Conservation (phyloP, 2,329 filamentous ascomycete species). For the Didymella pinodella region DNA sequence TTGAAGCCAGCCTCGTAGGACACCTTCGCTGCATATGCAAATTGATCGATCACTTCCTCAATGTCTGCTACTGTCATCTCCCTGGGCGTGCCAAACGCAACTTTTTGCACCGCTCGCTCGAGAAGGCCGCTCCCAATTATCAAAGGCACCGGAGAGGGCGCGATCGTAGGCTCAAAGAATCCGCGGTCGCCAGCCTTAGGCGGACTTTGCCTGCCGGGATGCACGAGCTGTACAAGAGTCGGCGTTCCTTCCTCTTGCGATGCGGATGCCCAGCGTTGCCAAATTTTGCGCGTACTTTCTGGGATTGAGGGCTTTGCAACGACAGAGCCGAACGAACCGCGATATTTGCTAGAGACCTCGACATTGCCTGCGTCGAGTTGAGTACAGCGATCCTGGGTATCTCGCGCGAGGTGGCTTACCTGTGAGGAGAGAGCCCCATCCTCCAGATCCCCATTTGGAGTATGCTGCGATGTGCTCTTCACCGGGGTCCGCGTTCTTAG, state of each 20-base stretch:
- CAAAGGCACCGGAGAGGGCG: conserved; percentile 56
- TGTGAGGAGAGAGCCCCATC: conserved; percentile 60
- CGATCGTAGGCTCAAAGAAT: conserved; percentile 34
- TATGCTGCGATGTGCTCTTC: conserved; percentile 57
- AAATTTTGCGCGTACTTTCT: conserved; percentile 50
- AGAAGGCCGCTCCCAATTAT: conserved; percentile 39
- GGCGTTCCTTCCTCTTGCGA: conserved; percentile 49
- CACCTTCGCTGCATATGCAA: conserved; percentile 63
- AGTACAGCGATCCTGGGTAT: background rate
- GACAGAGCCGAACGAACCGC: conserved; percentile 39
- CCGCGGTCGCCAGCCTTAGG: conserved; percentile 55
- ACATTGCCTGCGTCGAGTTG: conserved; percentile 60
- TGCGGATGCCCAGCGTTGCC: conserved; percentile 43
- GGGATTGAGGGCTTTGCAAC: conserved; percentile 26
- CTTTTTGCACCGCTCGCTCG: conserved; percentile 54
- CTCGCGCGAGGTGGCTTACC: conserved; percentile 11
- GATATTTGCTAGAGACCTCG: conserved; percentile 67
- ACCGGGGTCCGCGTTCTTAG: conserved; percentile 24
- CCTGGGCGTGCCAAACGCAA: conserved; percentile 56
- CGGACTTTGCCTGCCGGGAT: conserved; percentile 66
- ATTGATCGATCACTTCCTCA: conserved; percentile 62
- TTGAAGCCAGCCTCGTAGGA: conserved; percentile 60
- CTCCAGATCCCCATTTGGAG: conserved; percentile 59
- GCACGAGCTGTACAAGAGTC: conserved; percentile 65
- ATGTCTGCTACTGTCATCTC: conserved; percentile 63